Percentiles rank a stretch among this genome's conserved stretches.
These are phyloP conservation scores for Backusella circina DNA, from an alignment of 192 early-diverging fungal species.

Conservation along the genomic window DNA sequence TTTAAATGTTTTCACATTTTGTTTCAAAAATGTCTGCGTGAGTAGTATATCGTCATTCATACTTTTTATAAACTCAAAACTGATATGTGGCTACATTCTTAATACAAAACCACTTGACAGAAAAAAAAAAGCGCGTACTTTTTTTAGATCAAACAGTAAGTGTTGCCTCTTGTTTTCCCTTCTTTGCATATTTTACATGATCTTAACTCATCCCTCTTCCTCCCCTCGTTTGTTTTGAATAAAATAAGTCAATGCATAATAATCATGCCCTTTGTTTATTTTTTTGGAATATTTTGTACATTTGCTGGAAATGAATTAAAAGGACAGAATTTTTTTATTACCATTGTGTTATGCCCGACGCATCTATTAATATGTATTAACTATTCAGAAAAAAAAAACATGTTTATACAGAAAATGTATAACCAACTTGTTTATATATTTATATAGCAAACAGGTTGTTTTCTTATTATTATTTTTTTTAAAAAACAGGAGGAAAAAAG, in stretches of 20 bases:
- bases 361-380: background rate
- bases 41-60: background rate
- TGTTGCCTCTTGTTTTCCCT: background rate
- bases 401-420: background rate
- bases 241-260: background rate
- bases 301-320: background rate
- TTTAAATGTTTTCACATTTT: conserved; percentile 7
- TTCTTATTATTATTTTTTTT: background rate
- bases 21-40: background rate
- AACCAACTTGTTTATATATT: background rate
- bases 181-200: background rate
- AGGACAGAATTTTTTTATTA: background rate
- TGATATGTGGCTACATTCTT: background rate
- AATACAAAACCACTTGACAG: conserved; percentile 1
- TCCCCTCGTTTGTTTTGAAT: background rate
- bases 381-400: background rate
- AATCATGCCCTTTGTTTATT: background rate
- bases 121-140: background rate
- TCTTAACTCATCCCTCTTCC: background rate
- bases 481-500: background rate
- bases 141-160: background rate
- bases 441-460: background rate
- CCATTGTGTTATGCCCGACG: background rate
- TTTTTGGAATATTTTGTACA: background rate
- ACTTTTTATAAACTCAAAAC: background rate